Evolutionary conservation across 805 yeast species (phyloP).

Genomic region (Candida xiaguanensis): DNA sequence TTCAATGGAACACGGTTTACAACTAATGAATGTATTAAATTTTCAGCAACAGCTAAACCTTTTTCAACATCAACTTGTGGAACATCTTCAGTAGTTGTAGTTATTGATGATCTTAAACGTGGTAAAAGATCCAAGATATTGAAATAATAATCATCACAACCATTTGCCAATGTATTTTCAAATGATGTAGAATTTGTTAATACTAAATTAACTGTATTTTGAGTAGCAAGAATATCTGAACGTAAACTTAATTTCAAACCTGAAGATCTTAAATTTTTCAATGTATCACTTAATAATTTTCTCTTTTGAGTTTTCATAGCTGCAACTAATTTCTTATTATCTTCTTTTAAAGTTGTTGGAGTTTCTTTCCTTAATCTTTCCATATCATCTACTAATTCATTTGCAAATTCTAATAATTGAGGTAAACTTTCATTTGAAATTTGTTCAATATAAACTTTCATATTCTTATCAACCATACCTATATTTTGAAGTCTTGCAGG

Average conservation of each 20-base stretch:
- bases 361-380: conserved; percentile 70
- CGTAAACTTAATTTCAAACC: conserved; percentile 71
- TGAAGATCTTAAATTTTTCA: conserved; percentile 68
- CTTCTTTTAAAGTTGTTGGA: conserved; percentile 67
- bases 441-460: conserved; percentile 45
- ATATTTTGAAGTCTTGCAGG: conserved; percentile 54
- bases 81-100: conserved; percentile 64
- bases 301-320: conserved; percentile 79
- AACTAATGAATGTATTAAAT: conserved; percentile 57
- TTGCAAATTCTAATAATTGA: conserved; percentile 51
- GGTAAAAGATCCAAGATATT: conserved; percentile 78
- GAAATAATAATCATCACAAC: conserved; percentile 53
- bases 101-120: conserved; percentile 62
- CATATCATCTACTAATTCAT: conserved; percentile 52
- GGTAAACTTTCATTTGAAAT: conserved; percentile 40
- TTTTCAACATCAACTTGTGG: conserved; percentile 71
- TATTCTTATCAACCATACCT: conserved; percentile 47
- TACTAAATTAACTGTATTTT: conserved; percentile 59
- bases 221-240: conserved; percentile 60
- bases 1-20: conserved; percentile 48
- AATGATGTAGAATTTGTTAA: conserved; percentile 54
- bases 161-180: conserved; percentile 29
- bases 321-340: conserved; percentile 61
- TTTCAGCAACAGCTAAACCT: conserved; percentile 75
- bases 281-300: conserved; percentile 69